Conservation (phyloP, 495 filamentous ascomycete genomes). For the Podospora appendiculata region DNA sequence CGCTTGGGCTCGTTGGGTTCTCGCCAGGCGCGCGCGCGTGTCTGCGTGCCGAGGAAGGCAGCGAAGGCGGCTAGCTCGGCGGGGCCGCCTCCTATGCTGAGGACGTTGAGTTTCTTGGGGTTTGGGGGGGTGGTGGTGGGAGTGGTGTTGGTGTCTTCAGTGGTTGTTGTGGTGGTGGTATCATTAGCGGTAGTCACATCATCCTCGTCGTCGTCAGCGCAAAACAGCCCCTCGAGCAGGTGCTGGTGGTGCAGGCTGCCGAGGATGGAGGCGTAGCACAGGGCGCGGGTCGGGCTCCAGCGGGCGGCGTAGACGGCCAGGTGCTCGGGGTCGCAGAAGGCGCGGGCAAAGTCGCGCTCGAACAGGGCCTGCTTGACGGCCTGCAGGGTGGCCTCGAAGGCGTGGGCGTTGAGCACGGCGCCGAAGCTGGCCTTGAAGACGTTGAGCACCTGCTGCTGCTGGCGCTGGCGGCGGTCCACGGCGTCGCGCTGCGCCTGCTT, state of each 20-base stretch:
- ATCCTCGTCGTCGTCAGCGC: slow-evolving; percentile 6
- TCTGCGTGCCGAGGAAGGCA: slow-evolving; percentile 43
- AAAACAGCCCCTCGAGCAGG: slow-evolving; percentile 22
- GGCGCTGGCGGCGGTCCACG: not conserved
- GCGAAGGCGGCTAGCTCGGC: slow-evolving; percentile 77
- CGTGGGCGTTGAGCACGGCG: slow-evolving; percentile 26
- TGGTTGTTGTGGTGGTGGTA: too few species aligned
- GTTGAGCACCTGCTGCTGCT: slow-evolving; percentile 72
- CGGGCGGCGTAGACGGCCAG: slow-evolving; percentile 76
- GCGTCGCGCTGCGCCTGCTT: not conserved
- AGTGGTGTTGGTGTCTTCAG: not conserved
- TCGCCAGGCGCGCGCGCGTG: slow-evolving; percentile 6
- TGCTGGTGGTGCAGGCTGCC: slow-evolving; percentile 28
- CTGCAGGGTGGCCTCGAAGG: slow-evolving; percentile 51
- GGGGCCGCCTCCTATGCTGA: slow-evolving; percentile 79
- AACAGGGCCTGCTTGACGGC: slow-evolving; percentile 76
- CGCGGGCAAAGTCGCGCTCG: slow-evolving; percentile 70
- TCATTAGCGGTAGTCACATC: not conserved
- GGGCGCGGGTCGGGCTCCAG: slow-evolving; percentile 76
- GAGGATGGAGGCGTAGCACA: slow-evolving; percentile 70
- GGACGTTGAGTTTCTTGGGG: slow-evolving; percentile 31
- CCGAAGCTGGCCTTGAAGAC: slow-evolving; percentile 54
- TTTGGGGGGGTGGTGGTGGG: not conserved
- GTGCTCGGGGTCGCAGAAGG: slow-evolving; percentile 62
- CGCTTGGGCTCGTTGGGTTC: too few species aligned